Conservation (phyloP, 129 eudicot genomes). For the Logfia minima region DNA sequence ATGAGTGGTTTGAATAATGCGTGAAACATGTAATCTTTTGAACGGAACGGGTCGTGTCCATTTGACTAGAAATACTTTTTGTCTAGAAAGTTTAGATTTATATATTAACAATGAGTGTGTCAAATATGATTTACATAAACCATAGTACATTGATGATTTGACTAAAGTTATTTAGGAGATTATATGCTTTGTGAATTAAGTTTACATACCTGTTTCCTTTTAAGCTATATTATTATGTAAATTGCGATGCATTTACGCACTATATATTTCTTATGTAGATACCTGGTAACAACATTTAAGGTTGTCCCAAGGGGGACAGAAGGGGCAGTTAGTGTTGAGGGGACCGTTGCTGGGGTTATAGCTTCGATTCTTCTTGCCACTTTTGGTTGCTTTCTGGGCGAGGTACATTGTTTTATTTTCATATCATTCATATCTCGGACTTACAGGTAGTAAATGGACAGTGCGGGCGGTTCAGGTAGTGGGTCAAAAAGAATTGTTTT, state of each 20-base stretch:
- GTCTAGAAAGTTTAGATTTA: not conserved
- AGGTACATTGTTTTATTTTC: conserved; percentile 39
- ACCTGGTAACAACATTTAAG: conserved; percentile 86
- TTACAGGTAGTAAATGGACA: too few species aligned
- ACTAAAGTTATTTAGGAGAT: not conserved
- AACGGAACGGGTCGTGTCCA: not conserved
- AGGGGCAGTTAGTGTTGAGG: conserved; percentile 91
- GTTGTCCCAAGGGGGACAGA: conserved; percentile 92
- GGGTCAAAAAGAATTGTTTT: too few species aligned
- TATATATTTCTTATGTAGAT: conserved; percentile 39
- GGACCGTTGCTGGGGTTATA: conserved; percentile 81
- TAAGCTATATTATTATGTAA: not conserved
- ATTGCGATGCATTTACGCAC: not conserved
- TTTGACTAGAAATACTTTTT: not conserved
- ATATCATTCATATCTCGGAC: not conserved
- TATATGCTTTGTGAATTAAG: not conserved
- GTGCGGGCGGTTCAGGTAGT: too few species aligned
- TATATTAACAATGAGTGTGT: not conserved
- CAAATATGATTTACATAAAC: not conserved
- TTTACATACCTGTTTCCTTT: not conserved
- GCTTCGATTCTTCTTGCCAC: conserved; percentile 74
- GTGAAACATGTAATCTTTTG: not conserved
- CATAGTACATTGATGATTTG: not conserved
- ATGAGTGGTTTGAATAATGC: not conserved
- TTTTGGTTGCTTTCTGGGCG: conserved; percentile 54